Evolutionary conservation across 1,284 basidiomycete genomes (phyloP), one percentile per base, ranked within the genome.

Genomic region (Boletus smithii): DNA sequence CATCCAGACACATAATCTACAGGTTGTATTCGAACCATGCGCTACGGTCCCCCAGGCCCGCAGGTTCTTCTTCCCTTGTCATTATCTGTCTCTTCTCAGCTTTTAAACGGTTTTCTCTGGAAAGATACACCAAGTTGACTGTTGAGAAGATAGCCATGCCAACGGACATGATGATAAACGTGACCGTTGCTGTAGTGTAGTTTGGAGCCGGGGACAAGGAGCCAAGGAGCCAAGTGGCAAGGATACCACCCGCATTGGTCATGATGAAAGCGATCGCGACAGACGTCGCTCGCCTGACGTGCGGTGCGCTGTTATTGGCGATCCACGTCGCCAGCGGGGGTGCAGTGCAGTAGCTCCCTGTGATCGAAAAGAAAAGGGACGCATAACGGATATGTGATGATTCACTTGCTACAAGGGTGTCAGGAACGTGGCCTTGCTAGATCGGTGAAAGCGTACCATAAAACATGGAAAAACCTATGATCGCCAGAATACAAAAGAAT

Each of bases 241-340:
- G 69, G 48, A 84, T 81, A 8, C 78, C 81, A 11, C 80, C 81
- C 0, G 68, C 64, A 59, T 81, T 82, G 26, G 75, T 76, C 61
- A 72, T 63, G 53, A 79, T 72, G 53, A 79, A 79, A 0, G 71
- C 75, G 24, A 80, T 65, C 6, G 77, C 79, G 40, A 83, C 71
- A 16, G 74, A 71, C 0, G 78, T 77, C 5, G 79, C 79, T 32
- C 80, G 71, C 35, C 78, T 69, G 44, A 73, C 70, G 55, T 80
- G 73, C 1, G 79, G 79, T 0, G 75, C 69, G 18, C 77, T 71
- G 62, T 84, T 84, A 61, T 82, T 83, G 13, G 81, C 71, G 42
- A 66, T 62, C 79, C 80, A 81, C 0, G 78, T 74, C 5, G 68
- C 63, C 20, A 75, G 50, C 7, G 74, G 66, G 1, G 78, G 73